Conservation (phyloP, 225 moss, liverwort and hornwort species). For the Polytrichum formosum region DNA sequence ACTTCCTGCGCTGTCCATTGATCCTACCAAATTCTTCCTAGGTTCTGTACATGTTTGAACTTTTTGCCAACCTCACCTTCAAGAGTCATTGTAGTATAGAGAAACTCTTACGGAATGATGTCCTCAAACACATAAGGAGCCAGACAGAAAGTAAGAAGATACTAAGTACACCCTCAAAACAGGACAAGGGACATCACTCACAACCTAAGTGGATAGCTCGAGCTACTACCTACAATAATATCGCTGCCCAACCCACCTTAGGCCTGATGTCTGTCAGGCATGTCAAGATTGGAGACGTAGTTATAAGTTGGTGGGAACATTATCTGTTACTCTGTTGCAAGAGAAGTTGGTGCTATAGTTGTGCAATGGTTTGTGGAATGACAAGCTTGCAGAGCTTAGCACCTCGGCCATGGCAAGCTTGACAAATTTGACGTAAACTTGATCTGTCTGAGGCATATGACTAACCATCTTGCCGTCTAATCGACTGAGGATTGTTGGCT, state of each 20-base stretch:
- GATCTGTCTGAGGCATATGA: conserved; percentile 52
- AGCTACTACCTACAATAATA: conserved; percentile 15
- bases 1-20: too few relatives aligned
- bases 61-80: too few relatives aligned
- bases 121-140: too few relatives aligned
- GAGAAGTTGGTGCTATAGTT: conserved; percentile 60
- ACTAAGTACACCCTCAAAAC: conserved; percentile 32
- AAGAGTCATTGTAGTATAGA: too few relatives aligned
- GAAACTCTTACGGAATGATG: too few relatives aligned
- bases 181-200: conserved; percentile 47
- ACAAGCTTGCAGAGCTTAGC: conserved; percentile 62
- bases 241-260: conserved; percentile 50
- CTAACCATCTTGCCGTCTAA: conserved; percentile 61
- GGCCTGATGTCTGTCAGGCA: conserved; percentile 53
- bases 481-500: conserved; percentile 57
- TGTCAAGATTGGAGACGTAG: conserved; percentile 49
- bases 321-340: conserved; percentile 63
- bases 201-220: conserved; percentile 36
- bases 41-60: too few relatives aligned
- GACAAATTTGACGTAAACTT: conserved; percentile 53
- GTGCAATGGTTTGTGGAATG: conserved; percentile 54
- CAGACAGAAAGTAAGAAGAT: conserved; percentile 25
- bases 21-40: too few relatives aligned
- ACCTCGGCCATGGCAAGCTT: conserved; percentile 56
- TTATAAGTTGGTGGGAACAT: conserved; percentile 50